Conservation (phyloP, 495 filamentous ascomycete genomes). For the Thermothielavioides terrestris region DNA sequence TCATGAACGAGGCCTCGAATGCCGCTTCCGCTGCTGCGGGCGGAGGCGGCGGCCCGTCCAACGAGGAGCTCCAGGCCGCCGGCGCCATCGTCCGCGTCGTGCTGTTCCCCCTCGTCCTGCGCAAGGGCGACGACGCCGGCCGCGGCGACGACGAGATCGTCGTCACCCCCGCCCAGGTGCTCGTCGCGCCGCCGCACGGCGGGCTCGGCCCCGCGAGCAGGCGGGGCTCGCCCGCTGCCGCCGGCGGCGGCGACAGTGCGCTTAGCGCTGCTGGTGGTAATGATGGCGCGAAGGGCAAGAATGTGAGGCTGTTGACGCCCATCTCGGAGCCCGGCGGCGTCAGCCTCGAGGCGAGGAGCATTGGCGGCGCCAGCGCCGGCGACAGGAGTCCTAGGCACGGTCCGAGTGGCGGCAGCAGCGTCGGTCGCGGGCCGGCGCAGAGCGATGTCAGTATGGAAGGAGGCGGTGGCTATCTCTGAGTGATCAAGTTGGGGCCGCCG, state of each 20-base stretch:
- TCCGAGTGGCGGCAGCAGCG: neutral
- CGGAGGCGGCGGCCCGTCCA: slow-evolving; percentile 47
- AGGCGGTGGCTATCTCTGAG: slow-evolving; percentile 6
- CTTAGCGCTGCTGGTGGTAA: no score
- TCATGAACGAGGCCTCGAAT: slow-evolving; percentile 96
- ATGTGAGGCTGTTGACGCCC: slow-evolving; percentile 18
- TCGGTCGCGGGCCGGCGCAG: neutral
- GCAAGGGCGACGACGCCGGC: slow-evolving; percentile 82
- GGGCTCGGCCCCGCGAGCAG: neutral
- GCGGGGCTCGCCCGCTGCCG: neutral
- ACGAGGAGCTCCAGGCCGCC: slow-evolving; percentile 66
- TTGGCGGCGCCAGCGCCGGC: neutral
- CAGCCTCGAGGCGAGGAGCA: slow-evolving; percentile 13
- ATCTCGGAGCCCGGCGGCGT: slow-evolving; percentile 22
- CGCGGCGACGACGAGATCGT: slow-evolving; percentile 85
- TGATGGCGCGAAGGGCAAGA: slow-evolving; percentile 4
- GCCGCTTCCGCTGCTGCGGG: no score
- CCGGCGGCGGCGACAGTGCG: no score
- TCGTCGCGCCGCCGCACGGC: slow-evolving; percentile 42
- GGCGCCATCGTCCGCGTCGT: slow-evolving; percentile 79
- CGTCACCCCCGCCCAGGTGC: slow-evolving; percentile 85
- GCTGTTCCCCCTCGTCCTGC: slow-evolving; percentile 88
- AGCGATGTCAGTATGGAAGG: slow-evolving; percentile 16
- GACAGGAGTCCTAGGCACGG: neutral
- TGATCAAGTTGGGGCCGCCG: no score